Evolutionary conservation across 441 rosid genomes (phyloP).

Genomic region (Jatropha multifida): DNA sequence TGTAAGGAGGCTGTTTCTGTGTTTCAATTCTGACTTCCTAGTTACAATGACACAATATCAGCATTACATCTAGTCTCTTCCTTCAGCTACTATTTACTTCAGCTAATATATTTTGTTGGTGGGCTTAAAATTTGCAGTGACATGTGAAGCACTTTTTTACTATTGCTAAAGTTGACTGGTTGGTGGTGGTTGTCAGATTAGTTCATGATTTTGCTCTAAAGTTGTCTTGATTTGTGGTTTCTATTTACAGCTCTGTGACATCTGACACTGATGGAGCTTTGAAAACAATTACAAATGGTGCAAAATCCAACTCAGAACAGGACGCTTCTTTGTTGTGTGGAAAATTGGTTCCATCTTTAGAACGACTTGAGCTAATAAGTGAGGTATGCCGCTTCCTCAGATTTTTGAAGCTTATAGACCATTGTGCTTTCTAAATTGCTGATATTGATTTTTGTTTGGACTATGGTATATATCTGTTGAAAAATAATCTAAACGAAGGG

Average conservation of each 20-base stretch:
- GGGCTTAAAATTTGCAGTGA: background rate
- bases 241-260: slow-evolving; percentile 44
- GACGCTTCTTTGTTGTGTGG: slow-evolving; percentile 52
- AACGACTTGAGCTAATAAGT: slow-evolving; percentile 72
- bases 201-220: background rate
- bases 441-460: background rate
- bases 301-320: slow-evolving; percentile 41
- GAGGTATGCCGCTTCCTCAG: slow-evolving; percentile 55
- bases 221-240: background rate
- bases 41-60: background rate
- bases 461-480: background rate
- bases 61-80: background rate
- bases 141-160: background rate
- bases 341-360: slow-evolving; percentile 65
- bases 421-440: background rate
- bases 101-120: background rate
- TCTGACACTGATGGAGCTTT: slow-evolving; percentile 33
- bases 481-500: background rate
- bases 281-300: slow-evolving; percentile 40
- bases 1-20: background rate
- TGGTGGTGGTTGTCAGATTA: background rate
- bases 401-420: background rate
- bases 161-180: too few relatives aligned
- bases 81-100: background rate
- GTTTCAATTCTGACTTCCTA: background rate